Evolutionary conservation across 148 eudicot genomes (phyloP).

Genomic region (Hydrangea macrophylla): DNA sequence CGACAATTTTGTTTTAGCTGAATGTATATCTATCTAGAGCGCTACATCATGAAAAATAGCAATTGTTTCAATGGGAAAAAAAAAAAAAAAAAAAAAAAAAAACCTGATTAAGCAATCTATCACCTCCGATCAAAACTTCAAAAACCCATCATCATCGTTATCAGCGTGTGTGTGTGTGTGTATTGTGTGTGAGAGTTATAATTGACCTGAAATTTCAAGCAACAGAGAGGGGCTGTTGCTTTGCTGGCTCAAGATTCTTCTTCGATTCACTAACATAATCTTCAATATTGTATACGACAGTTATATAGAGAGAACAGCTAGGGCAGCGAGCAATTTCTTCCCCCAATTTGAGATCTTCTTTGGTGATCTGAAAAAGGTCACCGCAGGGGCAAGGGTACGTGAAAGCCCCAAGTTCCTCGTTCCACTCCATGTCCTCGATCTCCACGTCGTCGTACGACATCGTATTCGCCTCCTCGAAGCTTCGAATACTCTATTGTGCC

Average conservation of each 20-base stretch:
- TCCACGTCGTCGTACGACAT: constrained; percentile 99
- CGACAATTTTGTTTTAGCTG: no score
- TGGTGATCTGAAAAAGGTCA: constrained; percentile 82
- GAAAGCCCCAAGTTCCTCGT: constrained; percentile 65
- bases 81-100: no score
- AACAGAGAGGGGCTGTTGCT: constrained; percentile 60
- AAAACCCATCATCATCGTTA: no score
- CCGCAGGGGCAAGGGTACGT: constrained; percentile 95
- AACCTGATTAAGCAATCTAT: no score
- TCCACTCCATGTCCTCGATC: constrained; percentile 99
- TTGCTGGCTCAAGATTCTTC: constrained; percentile 36
- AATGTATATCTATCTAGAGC: no score
- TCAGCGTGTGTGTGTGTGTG: no score
- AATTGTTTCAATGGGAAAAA: no score
- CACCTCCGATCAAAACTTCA: not conserved
- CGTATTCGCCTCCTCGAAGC: not conserved
- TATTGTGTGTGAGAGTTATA: not conserved
- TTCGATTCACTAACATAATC: constrained; percentile 45
- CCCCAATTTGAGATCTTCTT: constrained; percentile 72
- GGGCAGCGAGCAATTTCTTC: constrained; percentile 96
- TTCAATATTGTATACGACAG: constrained; percentile 76
- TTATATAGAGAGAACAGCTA: constrained; percentile 86
- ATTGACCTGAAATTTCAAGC: constrained; percentile 34
- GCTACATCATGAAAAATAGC: no score
- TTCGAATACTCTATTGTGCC: not conserved